Evolutionary conservation across 179 eudicot genomes (phyloP).

Genomic region (Beta corolliflora): DNA sequence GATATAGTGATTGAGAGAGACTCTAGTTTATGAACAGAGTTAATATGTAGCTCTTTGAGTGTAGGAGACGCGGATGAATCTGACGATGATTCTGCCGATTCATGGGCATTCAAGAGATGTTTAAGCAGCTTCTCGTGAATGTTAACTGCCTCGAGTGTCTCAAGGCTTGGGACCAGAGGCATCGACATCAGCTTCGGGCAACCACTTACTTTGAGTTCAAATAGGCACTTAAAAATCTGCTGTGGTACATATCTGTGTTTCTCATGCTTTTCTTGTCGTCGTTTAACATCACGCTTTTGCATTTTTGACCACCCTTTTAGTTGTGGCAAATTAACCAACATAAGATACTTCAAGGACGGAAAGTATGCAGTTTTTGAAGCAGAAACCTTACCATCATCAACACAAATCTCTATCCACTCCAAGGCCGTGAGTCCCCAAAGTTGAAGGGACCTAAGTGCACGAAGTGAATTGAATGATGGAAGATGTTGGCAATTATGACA

Average conservation of each 20-base stretch:
- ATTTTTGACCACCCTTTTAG: slow-evolving; percentile 6
- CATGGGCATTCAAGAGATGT: neutral
- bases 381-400: neutral
- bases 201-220: no score
- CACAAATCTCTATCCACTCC: slow-evolving; percentile 2
- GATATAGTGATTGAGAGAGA: neutral
- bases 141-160: no score
- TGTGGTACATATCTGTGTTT: no score
- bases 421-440: slow-evolving; percentile 5
- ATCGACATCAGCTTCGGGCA: no score
- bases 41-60: neutral
- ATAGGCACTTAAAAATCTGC: neutral
- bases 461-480: no score
- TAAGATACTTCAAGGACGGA: slow-evolving; percentile 13
- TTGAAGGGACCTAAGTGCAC: neutral
- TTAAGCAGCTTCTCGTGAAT: no score
- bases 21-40: no score
- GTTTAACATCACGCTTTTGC: no score
- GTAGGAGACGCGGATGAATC: neutral
- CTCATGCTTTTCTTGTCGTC: no score
- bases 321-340: neutral
- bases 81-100: neutral
- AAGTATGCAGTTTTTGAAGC: neutral
- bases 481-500: no score
- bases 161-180: no score